phyloP scores from a whole-genome alignment of 306 rosid species.

The Datisca glomerata region DNA sequence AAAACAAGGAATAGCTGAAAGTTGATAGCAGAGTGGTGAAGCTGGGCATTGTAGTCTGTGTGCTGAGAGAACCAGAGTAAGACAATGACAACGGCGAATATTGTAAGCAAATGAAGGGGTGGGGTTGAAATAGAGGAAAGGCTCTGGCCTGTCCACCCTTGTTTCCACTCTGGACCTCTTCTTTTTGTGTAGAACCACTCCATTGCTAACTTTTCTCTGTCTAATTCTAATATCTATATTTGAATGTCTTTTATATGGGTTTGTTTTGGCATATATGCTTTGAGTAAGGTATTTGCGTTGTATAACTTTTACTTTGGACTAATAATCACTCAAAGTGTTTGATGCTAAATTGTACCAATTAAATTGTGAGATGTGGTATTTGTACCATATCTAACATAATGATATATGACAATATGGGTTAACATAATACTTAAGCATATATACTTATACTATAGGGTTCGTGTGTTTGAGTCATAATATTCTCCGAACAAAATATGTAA shows the following conservation, averaged over 20 bases:
- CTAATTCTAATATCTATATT: no score
- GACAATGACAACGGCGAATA: conserved; percentile 51
- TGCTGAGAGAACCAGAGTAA: conserved; percentile 51
- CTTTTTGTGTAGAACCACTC: conserved; percentile 47
- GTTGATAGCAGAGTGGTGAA: conserved; percentile 20
- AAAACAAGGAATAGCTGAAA: conserved; percentile 42
- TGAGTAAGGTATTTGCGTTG: conserved; percentile 37
- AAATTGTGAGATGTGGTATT: no score
- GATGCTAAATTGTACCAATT: conserved; percentile 20
- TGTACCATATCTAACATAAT: no score
- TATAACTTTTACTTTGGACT: conserved; percentile 19
- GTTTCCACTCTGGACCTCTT: conserved; percentile 64
- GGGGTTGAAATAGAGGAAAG: conserved; percentile 44
- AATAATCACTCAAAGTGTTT: conserved; percentile 20
- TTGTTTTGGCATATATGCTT: conserved; percentile 79
- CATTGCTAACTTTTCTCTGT: no score
- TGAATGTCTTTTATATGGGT: no score
- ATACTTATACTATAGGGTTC: no score
- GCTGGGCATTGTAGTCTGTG: conserved; percentile 31
- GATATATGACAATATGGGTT: no score
- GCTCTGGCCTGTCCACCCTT: conserved; percentile 37
- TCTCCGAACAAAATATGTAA: no score
- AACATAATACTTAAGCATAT: no score
- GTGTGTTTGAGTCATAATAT: no score
- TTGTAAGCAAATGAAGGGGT: conserved; percentile 37